Base-by-base conservation (phyloP, 2,329 filamentous ascomycete genomes). In the Blastomyces gilchristii region DNA sequence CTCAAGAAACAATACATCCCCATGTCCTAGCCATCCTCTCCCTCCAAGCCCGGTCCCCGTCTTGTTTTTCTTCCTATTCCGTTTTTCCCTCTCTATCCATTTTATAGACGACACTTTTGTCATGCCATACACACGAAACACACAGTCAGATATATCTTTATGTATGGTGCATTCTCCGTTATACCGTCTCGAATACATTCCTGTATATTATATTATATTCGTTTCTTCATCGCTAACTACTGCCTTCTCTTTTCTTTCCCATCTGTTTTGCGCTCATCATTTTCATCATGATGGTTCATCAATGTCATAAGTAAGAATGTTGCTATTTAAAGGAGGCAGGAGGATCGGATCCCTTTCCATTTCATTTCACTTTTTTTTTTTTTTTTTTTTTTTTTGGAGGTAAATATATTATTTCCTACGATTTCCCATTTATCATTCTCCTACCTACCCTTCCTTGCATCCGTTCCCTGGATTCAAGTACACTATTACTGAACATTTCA, bases 161-260 rank as follows among this genome's bases (percentile, higher is more conserved):
- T 37, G 8, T 37, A 37, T 37, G 34, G 8, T 37, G 34, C 34
- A 59, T 45, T 22, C 37, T 45, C 9, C 41, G 11, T 59, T 50
- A 14, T 25, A 16, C 22, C 25, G 12, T 60, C 37, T 50, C 22
- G 12, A 45, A 22, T 56, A 56, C 28, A n/a, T 56, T 39, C n/a
- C 54, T 57, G 54, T 57, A 41, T 57, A 57, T 37, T 57, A 41
- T 57, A 57, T 37, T 57, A 57, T 43, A 22, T 28, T 43, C 16
- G 8, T 41, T 57, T 37, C 16, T n/a, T 37, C 31, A n/a, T 54
- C 8, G 9, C 25, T 25, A 31, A 31, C 2, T 31, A n/a, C 31
- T 11, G 14, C 9, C 11, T 57, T 43, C 16, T 18, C 14, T 1
- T 41, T 25, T 43, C 18, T 43, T 37, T 16, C 4, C 9, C 22